Evolutionary conservation across 1,139 yeast species (phyloP), one percentile per base, ranked within the genome.

Genomic region (Yamadazyma siamensis): DNA sequence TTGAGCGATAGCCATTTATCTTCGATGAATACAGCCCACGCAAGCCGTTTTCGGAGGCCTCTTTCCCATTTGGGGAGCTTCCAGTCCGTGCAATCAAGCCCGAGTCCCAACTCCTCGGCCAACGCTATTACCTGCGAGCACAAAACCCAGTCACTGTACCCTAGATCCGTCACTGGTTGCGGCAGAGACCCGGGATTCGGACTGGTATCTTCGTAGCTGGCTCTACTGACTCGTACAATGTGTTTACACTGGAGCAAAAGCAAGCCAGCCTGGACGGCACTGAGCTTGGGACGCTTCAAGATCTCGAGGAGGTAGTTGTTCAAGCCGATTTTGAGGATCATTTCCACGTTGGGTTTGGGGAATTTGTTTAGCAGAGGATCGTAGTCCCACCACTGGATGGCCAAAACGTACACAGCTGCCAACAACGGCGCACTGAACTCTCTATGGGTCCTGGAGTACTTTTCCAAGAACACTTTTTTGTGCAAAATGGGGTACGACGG

Each of bases 1-100:
- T 77, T 75, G 26, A 87, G 59, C 1, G 94, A 65, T 4, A 81
- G 66, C 96, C 96, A 88, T 51, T 87, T 86, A 48, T 86, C 95
- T 54, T 86, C 94, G 34, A 83, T 65, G 67, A 77, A 87, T 2
- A 86, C 94, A 0, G 96, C 95, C 96, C 96, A 88, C 0, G 95
- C 95, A 30, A 88, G 59, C 34, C 96, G 65, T 46, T 86, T 75
- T 31, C 96, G 65, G 27, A 88, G 59, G 2, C 94, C 91, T 32
- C 94, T 67, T 51, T 88, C 96, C 96, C 96, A 88, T 46, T 82
- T 80, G 0, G 96, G 96, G 21, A 88, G 57, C 47, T 84, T 79
- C 96, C 96, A 88, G 39, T 73, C 75, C 34, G 81, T 78, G 50
- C 96, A 88, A 50, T 87, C 89, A 12, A 85, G 65, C 0, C 95